Conservation (phyloP, 768 basidiomycete genomes). For the Amanita thiersii region DNA sequence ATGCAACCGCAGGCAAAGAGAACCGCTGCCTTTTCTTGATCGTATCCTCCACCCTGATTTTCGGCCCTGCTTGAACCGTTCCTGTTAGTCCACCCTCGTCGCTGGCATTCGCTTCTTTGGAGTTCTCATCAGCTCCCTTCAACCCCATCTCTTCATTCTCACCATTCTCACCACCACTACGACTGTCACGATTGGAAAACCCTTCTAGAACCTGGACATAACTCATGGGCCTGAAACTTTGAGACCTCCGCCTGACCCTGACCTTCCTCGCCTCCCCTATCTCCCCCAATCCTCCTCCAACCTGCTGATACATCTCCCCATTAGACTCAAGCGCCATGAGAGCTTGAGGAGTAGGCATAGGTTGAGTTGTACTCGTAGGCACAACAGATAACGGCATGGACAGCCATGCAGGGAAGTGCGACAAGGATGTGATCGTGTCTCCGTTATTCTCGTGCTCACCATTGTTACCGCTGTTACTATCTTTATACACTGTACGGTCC, state of each 20-base stretch:
- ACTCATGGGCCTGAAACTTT: constrained; percentile 45
- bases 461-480: not conserved
- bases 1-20: constrained; percentile 67
- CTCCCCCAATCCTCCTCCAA: constrained; percentile 5
- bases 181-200: constrained; percentile 33
- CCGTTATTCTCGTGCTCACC: constrained; percentile 8
- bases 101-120: constrained; percentile 7
- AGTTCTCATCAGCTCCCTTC: not conserved
- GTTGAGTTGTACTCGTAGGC: constrained; percentile 15
- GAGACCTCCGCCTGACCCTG: constrained; percentile 24
- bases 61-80: not conserved
- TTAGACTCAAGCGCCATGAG: constrained; percentile 37
- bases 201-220: constrained; percentile 63
- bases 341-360: constrained; percentile 28
- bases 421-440: constrained; percentile 42
- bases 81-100: not conserved
- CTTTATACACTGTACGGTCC: not conserved
- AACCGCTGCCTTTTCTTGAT: constrained; percentile 59
- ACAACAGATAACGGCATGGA: constrained; percentile 42
- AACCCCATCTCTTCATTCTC: constrained; percentile 11
- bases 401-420: constrained; percentile 44
- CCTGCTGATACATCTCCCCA: constrained; percentile 2
- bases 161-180: constrained; percentile 12
- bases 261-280: constrained; percentile 17
- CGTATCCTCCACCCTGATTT: constrained; percentile 43